Evolutionary conservation across 2,329 filamentous ascomycete genomes (phyloP), one percentile per base, ranked within the genome.

Genomic region (Sordariomycetes sp.): DNA sequence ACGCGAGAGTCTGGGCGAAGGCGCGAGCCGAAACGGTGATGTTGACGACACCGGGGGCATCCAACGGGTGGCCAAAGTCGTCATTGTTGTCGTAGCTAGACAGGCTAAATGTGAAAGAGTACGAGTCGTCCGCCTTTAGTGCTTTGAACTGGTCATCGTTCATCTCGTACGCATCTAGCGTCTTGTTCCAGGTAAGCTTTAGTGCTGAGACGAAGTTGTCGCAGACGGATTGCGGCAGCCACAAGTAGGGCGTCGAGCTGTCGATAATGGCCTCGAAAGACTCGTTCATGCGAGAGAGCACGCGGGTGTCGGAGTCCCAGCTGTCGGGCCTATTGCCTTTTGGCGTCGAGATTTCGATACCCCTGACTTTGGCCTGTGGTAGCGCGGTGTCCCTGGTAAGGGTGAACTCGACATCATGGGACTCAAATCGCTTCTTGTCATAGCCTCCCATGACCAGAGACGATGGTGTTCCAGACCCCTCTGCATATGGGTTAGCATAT

Each of bases 361-460:
- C 79, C n/a, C 85, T 76, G 24, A 88, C 74, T 20, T 84, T 69
- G 60, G 84, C 76, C 54, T 79, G 74, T 36, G 82, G 80, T 54
- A 81, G 75, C 63, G 82, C 77, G 52, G 76, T 73, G 17, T 74
- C 71, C 51, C 81, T 71, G 42, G 75, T 72, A n/a, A 84, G 67
- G 53, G 71, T 75, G 66, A 89, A 89, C 1, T 73, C 74, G 13
- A 76, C 73, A 57, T 82, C 71, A 65, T 89, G 86, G 1, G 76
- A 70, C 35, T 80, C 71, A 59, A 87, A 82, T 51, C 84, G 78
- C 51, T 79, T 76, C 13, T 74, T 67, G 65, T 90, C 87, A 64
- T 85, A 89, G 32, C 87, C 70, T 24, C 87, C 87, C 10, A 90
- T 70, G 0, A 83, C 87, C 52, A 90, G 68, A 34, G 82, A 84